Evolutionary conservation across 305 asterid genomes (phyloP), one percentile per base, ranked within the genome.

Genomic region (Solanum hybrid): DNA sequence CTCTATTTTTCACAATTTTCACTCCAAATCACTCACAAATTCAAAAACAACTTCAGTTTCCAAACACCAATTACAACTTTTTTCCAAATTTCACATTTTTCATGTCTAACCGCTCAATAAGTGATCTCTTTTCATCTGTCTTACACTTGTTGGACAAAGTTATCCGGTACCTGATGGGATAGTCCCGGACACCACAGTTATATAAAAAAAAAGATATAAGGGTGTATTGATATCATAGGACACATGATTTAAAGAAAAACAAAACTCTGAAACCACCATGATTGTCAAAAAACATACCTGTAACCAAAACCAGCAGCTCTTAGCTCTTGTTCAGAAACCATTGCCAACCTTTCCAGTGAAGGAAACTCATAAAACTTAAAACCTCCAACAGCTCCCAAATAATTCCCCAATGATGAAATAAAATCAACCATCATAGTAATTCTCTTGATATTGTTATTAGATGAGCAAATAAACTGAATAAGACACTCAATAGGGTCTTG

Each of bases 401-500:
- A 91, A 75, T 84, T 93, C 91, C 99, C 99, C 89, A 95, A 92
- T 0, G 97, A 94, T 12, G 99, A 96, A 39, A 97, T 86, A 82
- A 95, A 96, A 93, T 96, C 99, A 76, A 97, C 98, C 98, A 97
- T 96, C 87, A 93, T 94, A 2, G 98, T 93, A 92, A 97, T 97
- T 92, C 99, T 96, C 93, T 90, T 91, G 24, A 97, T 97, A 89
- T 96, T 93, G 90, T 97, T 97, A 90, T 96, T 96, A 26, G 99
- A 96, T 3, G 99, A 96, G 94, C 99, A 97, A 91, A 97, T 95
- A 89, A 97, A 97, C 89, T 97, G 99, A 90, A 97, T 90, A 86
- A 97, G 92, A 90, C 99, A 96, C 96, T 96, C 99, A 92, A 97
- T 90, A 18, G 99, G 99, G 18, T 95, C 98, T 92, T 97, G 99